These are phyloP conservation scores for Barnettozyma hawaiiensis DNA, from an alignment of 1,139 yeast genomes.

Conservation along the genomic window DNA sequence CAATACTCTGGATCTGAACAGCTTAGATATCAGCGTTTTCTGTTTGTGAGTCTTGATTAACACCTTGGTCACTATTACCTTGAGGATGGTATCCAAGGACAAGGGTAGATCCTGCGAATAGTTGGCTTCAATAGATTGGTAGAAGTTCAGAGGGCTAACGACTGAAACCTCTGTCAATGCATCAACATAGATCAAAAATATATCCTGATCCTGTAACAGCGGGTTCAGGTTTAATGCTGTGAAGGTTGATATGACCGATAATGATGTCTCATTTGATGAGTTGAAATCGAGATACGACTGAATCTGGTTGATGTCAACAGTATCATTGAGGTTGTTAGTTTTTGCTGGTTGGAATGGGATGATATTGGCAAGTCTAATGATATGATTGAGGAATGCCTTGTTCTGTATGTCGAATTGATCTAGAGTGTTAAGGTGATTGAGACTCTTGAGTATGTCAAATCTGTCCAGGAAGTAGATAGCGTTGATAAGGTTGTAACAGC, in stretches of 20 bases:
- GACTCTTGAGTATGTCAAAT: slow-evolving; percentile 18
- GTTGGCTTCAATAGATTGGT: slow-evolving; percentile 6
- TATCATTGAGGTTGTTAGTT: background rate
- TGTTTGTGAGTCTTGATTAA: slow-evolving; percentile 20
- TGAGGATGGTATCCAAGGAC: slow-evolving; percentile 10
- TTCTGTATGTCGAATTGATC: slow-evolving; percentile 7
- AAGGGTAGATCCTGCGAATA: slow-evolving; percentile 7
- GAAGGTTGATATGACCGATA: slow-evolving; percentile 12
- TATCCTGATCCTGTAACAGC: slow-evolving; percentile 13
- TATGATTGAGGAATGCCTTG: slow-evolving; percentile 15
- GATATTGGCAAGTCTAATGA: slow-evolving; percentile 20
- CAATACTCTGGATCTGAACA: slow-evolving; percentile 1
- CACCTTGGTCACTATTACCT: slow-evolving; percentile 15
- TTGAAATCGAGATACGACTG: slow-evolving; percentile 15
- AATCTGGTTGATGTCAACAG: slow-evolving; percentile 11
- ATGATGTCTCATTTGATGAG: slow-evolving; percentile 11
- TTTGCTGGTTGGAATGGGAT: slow-evolving; percentile 21
- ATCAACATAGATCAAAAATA: slow-evolving; percentile 20
- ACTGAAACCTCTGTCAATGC: slow-evolving; percentile 17
- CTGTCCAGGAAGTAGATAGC: slow-evolving; percentile 23
- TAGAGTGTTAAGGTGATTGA: slow-evolving; percentile 13
- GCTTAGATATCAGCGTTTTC: slow-evolving; percentile 3
- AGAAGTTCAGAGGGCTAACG: slow-evolving; percentile 7
- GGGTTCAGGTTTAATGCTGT: slow-evolving; percentile 8
- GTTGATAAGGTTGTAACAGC: slow-evolving; percentile 19